Base-by-base conservation (phyloP, 148 eudicot genomes). In the Pouteria glomerata region DNA sequence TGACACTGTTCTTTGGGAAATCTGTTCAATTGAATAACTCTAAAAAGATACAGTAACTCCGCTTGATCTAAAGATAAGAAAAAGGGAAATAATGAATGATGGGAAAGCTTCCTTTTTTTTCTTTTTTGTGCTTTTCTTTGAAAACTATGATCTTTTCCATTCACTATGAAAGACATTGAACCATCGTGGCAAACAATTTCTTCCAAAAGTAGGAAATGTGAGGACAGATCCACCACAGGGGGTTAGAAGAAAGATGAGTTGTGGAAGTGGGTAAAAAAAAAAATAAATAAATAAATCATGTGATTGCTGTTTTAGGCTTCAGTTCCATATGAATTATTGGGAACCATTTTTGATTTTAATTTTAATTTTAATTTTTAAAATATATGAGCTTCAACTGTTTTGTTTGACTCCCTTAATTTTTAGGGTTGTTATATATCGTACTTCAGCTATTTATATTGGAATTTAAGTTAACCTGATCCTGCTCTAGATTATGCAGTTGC, bases 401-500 rank as follows among this genome's bases (percentile, higher is more conserved):
- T 45, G 6, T 1, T 47, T 66, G 45, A 15, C 1, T 34, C 19
- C 12, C 34, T 34, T 44, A 29, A 26, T 26, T 60, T 3, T 34
- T 16, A 21, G 50, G 42, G 57, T 66, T 63, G 58, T 23, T 39
- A 27, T 56, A 10, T 31, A 29, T 45, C n/a, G n/a, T 11, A 59
- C 1, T 48, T 42, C 10, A 10, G 27, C 37, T 59, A 31, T 12
- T 63, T 39, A 53, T 23, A 24, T 26, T 65, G 26, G 14, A 19
- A 5, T 66, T 63, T 55, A 16, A 33, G 3, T 55, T 30, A 44
- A 8, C 66, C 26, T 51, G n/a, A 4, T 77, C 27, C 21, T 34
- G 66, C 67, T 51, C 21, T 68, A 93, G 98, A 94, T 72, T 87
- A 85, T 87, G 88, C 78, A 26, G 83, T 90, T 50, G 92, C 88